These are phyloP conservation scores for Mycena floridula DNA, from an alignment of 768 basidiomycete species.

Conservation along the genomic window DNA sequence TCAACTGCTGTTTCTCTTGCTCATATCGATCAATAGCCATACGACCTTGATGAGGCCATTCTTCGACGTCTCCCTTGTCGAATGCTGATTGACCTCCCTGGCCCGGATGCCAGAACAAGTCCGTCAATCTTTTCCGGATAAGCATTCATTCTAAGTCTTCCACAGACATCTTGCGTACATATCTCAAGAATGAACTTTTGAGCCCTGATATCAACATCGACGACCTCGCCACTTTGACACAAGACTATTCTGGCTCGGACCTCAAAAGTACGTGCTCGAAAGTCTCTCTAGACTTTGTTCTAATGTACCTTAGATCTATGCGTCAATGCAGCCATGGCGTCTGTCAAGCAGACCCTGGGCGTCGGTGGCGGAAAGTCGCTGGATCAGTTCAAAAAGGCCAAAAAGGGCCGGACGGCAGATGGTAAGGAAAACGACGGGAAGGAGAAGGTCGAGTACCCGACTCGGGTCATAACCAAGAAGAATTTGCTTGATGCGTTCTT, in stretches of 20 bases:
- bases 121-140: background rate
- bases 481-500: too few relatives aligned
- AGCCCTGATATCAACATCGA: background rate
- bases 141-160: background rate
- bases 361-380: too few relatives aligned
- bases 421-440: too few relatives aligned
- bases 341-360: background rate
- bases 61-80: conserved; percentile 1
- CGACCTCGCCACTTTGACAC: background rate
- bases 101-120: background rate
- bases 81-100: conserved; percentile 1
- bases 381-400: too few relatives aligned
- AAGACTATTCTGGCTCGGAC: conserved; percentile 3
- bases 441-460: too few relatives aligned
- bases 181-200: conserved; percentile 1
- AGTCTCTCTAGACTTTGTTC: background rate
- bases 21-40: background rate
- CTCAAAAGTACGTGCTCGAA: background rate
- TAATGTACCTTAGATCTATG: background rate
- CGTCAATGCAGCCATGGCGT: background rate
- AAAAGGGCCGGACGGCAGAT: too few relatives aligned
- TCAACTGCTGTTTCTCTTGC: background rate
- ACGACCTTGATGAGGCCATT: conserved; percentile 3
- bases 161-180: background rate
- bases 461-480: too few relatives aligned